Evolutionary conservation across 2,329 filamentous ascomycete genomes (phyloP).

Genomic region (Chaetomiaceae sp.): DNA sequence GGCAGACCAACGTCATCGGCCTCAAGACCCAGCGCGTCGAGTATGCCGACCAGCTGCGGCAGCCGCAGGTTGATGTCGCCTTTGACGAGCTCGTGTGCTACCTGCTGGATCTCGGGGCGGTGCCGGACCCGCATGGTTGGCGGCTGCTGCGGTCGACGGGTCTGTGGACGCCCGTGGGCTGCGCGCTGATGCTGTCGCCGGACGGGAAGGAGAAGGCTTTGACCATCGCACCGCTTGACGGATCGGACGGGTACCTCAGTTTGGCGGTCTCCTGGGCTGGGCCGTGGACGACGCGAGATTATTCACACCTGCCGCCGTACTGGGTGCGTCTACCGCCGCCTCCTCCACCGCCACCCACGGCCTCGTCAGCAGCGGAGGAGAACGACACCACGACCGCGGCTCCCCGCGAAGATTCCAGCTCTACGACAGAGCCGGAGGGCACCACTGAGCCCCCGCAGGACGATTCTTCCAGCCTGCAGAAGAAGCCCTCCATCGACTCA

Average conservation of each 20-base stretch:
- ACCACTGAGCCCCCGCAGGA: background rate
- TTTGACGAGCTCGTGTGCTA: slow-evolving; percentile 58
- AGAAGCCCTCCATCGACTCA: slow-evolving; percentile 32
- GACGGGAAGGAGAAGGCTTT: slow-evolving; percentile 44
- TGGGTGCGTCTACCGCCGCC: slow-evolving; percentile 47
- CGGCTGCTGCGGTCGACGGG: slow-evolving; percentile 50
- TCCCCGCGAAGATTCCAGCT: background rate
- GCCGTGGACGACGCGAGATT: slow-evolving; percentile 47
- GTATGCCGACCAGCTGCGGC: slow-evolving; percentile 51
- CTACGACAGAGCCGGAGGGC: background rate
- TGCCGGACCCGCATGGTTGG: slow-evolving; percentile 55
- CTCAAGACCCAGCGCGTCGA: slow-evolving; percentile 57
- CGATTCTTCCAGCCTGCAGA: slow-evolving; percentile 15
- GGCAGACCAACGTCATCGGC: slow-evolving; percentile 57
- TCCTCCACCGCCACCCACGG: background rate
- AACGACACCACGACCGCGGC: background rate
- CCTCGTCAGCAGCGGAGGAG: background rate
- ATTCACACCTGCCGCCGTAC: slow-evolving; percentile 50
- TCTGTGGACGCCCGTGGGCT: slow-evolving; percentile 55
- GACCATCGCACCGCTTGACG: slow-evolving; percentile 49
- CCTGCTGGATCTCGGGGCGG: slow-evolving; percentile 56
- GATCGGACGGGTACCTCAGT: slow-evolving; percentile 55
- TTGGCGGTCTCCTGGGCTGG: slow-evolving; percentile 51
- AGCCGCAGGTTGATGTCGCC: slow-evolving; percentile 46
- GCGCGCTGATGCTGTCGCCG: slow-evolving; percentile 48